Base-by-base conservation (phyloP, 805 yeast species). In the Metschnikowia matae region DNA sequence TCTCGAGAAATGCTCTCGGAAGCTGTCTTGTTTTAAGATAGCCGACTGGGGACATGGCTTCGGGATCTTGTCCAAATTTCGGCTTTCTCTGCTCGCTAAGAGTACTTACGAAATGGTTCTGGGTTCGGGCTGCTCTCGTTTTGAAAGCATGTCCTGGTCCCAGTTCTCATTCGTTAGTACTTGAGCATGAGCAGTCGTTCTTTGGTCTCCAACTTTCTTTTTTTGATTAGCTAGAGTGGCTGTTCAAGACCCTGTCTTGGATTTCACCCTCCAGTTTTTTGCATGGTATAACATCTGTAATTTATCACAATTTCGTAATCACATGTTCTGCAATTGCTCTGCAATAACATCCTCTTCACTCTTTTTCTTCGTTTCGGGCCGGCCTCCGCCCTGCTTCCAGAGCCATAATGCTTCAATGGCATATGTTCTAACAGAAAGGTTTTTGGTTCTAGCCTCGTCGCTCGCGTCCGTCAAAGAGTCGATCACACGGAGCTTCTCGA, bases 331-430 rank as follows among this genome's bases (percentile, higher is more conserved):
- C 26, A 60, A 54, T 21, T 58, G 57, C 44, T 60, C 61, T 1
- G 63, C 57, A 13, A 69, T 58, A 36, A 57, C 53, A 6, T 69
- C 69, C 40, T 63, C 69, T 48, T 65, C 69, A 18, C 54, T 56
- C 43, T 53, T 55, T 39, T 54, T 55, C 15, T 32, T 40, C 7
- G 41, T 38, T 13, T 47, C 39, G 3, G 55, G 54, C 31, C 63
- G 56, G 52, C 79, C 82, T 0, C 80, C 79, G 1, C 78, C 81
- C 57, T 76, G 68, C 57, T 78, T 84, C 94, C 96, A 89, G 48
- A 91, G 68, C 96, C 96, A 91, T 34, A 91, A 73, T 0, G 97
- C 96, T 57, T 91, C 97, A 31, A 86, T 75, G 0, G 97, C 96
- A 64, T 89, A 88, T 57, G 80, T 87, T 58, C 87, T 74, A 1